Evolutionary conservation across 1,139 yeast species (phyloP).

Genomic region (Lodderomyces metapsilosis): DNA sequence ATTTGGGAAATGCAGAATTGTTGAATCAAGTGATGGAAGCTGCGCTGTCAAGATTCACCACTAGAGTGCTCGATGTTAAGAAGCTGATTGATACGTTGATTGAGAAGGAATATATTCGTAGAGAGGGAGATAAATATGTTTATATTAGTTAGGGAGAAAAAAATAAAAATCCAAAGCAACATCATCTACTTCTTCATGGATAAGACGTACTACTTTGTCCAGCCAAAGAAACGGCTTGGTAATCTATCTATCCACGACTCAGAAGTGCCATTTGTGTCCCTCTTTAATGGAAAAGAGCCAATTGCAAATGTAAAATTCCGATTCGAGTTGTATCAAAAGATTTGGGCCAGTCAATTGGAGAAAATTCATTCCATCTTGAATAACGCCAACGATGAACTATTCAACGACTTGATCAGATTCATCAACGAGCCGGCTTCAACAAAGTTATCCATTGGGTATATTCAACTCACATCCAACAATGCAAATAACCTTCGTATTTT

Average conservation of each 20-base stretch:
- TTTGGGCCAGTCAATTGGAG: conserved; percentile 38
- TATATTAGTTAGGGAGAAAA: conserved; percentile 42
- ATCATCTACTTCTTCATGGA: too few species aligned
- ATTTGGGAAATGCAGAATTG: conserved; percentile 72
- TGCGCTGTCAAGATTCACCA: conserved; percentile 79
- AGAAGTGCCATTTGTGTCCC: conserved; percentile 31
- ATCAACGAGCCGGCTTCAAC: conserved; percentile 16
- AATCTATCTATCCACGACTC: conserved; percentile 8
- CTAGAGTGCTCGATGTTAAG: conserved; percentile 83
- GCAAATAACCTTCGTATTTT: conserved; percentile 54
- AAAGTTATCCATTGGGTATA: conserved; percentile 42
- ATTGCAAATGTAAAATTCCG: conserved; percentile 31
- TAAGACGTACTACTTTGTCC: conserved; percentile 13
- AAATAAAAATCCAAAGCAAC: neutral
- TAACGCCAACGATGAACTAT: conserved; percentile 37
- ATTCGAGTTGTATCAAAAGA: conserved; percentile 34
- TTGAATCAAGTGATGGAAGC: conserved; percentile 89
- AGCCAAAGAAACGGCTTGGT: conserved; percentile 8
- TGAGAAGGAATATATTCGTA: conserved; percentile 80
- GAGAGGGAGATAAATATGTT: conserved; percentile 77
- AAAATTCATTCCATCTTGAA: conserved; percentile 39
- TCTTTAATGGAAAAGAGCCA: conserved; percentile 44
- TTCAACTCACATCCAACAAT: conserved; percentile 55
- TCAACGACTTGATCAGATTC: conserved; percentile 30
- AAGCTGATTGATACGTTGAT: conserved; percentile 81